phyloP scores from a whole-genome alignment of 176 grass and related monocot species.

The Lolium multiflorum region DNA sequence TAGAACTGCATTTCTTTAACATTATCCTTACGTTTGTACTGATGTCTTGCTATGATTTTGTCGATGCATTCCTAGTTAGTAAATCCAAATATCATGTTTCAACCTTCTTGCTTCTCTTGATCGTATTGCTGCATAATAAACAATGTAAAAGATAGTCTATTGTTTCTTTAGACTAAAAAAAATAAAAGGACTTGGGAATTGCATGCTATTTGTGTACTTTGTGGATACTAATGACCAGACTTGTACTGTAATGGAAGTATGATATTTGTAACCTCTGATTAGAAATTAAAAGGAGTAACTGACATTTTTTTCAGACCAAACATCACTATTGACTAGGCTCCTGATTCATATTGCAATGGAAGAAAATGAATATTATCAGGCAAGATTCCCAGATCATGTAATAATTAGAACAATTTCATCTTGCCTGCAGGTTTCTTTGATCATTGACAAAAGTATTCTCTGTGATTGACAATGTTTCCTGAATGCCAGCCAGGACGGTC shows the following conservation, averaged over 20 bases:
- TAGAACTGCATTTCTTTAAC: not conserved
- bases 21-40: not conserved
- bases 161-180: too few relatives aligned
- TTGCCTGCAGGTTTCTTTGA: not conserved
- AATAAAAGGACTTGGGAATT: too few relatives aligned
- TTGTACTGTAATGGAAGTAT: not conserved
- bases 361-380: not conserved
- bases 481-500: not conserved
- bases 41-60: not conserved
- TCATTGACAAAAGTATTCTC: not conserved
- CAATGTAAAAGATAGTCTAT: fast-evolving
- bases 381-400: not conserved
- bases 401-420: constrained; percentile 1
- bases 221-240: not conserved
- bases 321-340: not conserved
- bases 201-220: not conserved
- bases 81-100: not conserved
- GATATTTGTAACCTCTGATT: not conserved
- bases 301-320: not conserved
- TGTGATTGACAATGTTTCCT: not conserved
- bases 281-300: not conserved
- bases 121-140: too few relatives aligned
- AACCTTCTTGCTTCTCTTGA: too few relatives aligned
- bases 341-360: not conserved
- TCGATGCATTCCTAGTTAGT: not conserved